Percentiles rank a stretch among this genome's conserved stretches.
Evolutionary conservation across 441 rosid genomes (phyloP).

Genomic region (Erodium trifolium): DNA sequence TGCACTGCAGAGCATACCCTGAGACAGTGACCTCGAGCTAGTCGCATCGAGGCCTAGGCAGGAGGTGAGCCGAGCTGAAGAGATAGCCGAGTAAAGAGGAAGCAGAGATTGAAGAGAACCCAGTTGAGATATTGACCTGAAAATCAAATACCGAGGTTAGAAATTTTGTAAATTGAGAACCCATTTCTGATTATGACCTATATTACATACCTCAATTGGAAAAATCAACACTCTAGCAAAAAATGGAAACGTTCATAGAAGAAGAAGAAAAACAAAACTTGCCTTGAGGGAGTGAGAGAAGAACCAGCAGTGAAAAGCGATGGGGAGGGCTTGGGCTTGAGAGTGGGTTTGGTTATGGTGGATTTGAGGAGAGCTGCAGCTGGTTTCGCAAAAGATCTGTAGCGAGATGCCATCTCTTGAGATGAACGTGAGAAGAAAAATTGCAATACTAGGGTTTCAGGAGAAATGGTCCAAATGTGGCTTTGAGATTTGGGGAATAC

Average conservation of each 20-base stretch:
- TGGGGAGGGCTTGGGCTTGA: neutral
- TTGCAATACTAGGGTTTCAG: neutral
- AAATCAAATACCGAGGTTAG: neutral
- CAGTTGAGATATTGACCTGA: conserved; percentile 29
- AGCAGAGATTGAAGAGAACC: conserved; percentile 72
- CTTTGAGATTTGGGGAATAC: neutral
- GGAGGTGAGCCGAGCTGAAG: conserved; percentile 79
- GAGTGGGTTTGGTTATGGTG: neutral
- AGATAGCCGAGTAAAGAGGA: conserved; percentile 67
- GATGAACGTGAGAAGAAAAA: neutral
- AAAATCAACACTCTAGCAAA: neutral
- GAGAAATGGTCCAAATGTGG: neutral
- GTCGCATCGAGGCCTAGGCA: conserved; percentile 71
- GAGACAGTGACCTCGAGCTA: conserved; percentile 76
- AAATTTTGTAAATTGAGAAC: neutral
- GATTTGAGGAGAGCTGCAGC: conserved; percentile 3
- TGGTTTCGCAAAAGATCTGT: conserved; percentile 2
- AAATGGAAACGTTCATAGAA: neutral
- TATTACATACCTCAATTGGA: neutral
- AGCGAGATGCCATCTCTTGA: neutral
- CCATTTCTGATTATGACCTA: neutral
- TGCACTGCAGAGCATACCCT: conserved; percentile 96
- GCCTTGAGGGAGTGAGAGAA: neutral
- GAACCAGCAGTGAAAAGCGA: neutral
- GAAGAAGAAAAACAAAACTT: neutral